Evolutionary conservation across 805 yeast species (phyloP).

Genomic region (Wickerhamomyces subpelliculosus): DNA sequence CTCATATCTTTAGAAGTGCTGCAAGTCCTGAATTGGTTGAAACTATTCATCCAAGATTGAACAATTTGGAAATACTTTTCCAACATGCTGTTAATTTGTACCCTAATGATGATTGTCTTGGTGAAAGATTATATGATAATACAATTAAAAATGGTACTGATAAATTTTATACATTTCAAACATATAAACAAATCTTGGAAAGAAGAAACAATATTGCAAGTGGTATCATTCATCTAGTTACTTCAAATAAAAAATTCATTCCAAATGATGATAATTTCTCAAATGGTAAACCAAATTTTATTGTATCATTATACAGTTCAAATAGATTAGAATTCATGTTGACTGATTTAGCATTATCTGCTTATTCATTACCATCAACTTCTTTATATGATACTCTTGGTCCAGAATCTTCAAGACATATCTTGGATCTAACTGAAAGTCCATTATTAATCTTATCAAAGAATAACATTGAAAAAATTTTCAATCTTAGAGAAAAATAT

Average conservation of each 20-base stretch:
- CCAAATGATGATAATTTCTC: constrained; percentile 10
- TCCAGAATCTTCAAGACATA: constrained; percentile 40
- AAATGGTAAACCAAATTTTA: constrained; percentile 19
- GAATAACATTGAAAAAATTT: constrained; percentile 31
- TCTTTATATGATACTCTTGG: constrained; percentile 34
- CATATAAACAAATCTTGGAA: constrained; percentile 27
- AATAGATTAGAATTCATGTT: constrained; percentile 47
- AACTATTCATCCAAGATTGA: background rate
- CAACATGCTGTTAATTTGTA: constrained; percentile 9
- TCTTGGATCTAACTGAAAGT: constrained; percentile 37
- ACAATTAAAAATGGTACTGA: constrained; percentile 23
- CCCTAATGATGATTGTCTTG: constrained; percentile 26
- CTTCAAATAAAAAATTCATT: background rate
- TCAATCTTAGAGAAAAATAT: constrained; percentile 30
- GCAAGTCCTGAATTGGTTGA: background rate
- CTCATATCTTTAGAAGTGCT: background rate
- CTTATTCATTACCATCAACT: constrained; percentile 34
- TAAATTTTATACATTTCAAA: constrained; percentile 30
- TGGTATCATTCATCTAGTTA: constrained; percentile 29
- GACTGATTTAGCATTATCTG: constrained; percentile 43
- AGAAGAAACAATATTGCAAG: constrained; percentile 33
- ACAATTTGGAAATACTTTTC: background rate
- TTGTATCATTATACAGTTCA: constrained; percentile 35
- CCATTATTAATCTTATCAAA: constrained; percentile 41
- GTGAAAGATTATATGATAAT: constrained; percentile 27